Conservation (phyloP, 1,284 basidiomycete species). For the Inonotus hispidus region DNA sequence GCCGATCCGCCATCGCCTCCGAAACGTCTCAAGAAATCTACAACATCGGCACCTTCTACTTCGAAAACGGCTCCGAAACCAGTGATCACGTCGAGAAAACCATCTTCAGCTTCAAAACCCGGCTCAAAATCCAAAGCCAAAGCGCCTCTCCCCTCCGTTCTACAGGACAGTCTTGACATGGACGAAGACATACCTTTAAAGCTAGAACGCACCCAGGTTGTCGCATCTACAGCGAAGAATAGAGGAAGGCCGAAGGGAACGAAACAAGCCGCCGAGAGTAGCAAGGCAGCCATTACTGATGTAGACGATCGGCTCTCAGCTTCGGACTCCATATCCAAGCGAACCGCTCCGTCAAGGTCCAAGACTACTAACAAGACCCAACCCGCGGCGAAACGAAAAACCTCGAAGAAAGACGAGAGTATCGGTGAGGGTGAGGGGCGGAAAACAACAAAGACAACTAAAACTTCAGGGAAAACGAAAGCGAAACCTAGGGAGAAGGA, state of each 20-base stretch:
- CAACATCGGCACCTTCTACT: neutral
- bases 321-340: neutral
- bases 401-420: neutral
- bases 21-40: neutral
- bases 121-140: neutral
- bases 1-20: neutral
- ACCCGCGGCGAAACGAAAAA: neutral
- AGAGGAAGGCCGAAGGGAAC: neutral
- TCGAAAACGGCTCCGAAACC: neutral
- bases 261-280: too few species aligned
- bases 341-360: neutral
- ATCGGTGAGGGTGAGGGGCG: neutral
- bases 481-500: neutral
- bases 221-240: neutral
- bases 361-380: neutral
- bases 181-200: neutral
- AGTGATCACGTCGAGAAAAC: neutral
- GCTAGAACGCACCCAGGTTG: too few species aligned
- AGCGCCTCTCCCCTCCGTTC: neutral
- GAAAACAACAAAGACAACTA: neutral
- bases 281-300: too few species aligned
- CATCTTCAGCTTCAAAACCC: neutral
- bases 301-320: too few species aligned
- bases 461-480: neutral
- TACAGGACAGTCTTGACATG: neutral